Base-by-base conservation (phyloP, 78 protist species). In the Diacronema lutheri region DNA sequence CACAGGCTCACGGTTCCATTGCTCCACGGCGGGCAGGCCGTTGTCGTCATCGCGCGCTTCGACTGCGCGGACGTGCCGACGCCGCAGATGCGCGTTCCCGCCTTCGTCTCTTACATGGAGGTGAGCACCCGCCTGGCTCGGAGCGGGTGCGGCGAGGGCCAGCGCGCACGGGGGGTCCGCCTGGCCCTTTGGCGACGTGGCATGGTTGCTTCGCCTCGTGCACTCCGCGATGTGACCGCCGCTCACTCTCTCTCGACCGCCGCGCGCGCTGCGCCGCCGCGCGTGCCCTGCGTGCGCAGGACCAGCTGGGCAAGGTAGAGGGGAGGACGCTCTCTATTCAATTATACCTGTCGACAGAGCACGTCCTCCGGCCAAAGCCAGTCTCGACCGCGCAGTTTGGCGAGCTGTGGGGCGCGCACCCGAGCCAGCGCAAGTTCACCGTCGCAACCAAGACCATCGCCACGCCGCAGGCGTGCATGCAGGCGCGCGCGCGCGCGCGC, bases 371-470 rank as follows among this genome's bases (percentile, higher is more conserved):
- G 29, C 64, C 81, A 11, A 37, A 26, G 25, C 3, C 4, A 23
- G 1, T 50, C 16, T 26, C 44, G 35, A 68, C 68, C 64, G 76
- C 7, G 29, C 65, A 81, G 74, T 81, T 81, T 16, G 85, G 85
- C 14, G 37, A 38, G 33, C 14, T 26, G 33, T 81, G 85, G 85
- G 37, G 29, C 4, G 19, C 57, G 74, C 73, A 81, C 40, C 20
- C 33, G 29, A 29, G 31, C 66, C 65, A 78, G 57, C 46, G 33
- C 20, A 81, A 61, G 84, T 14, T 9, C 29, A 72, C 10, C 11
- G 74, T 33, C 35, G 19, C 44, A 55, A 7, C 26, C 37, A 19
- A 14, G 19, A 19, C 74, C 74, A 14, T 68, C 74, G 2, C 55
- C 37, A 20, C 44, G 19, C 74, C 74, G n/a, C 25, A n/a, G 38